Percentiles rank a stretch among this genome's conserved stretches.
Evolutionary conservation across 2,329 filamentous ascomycete species (phyloP).

Genomic region (Aspergillus sp.): DNA sequence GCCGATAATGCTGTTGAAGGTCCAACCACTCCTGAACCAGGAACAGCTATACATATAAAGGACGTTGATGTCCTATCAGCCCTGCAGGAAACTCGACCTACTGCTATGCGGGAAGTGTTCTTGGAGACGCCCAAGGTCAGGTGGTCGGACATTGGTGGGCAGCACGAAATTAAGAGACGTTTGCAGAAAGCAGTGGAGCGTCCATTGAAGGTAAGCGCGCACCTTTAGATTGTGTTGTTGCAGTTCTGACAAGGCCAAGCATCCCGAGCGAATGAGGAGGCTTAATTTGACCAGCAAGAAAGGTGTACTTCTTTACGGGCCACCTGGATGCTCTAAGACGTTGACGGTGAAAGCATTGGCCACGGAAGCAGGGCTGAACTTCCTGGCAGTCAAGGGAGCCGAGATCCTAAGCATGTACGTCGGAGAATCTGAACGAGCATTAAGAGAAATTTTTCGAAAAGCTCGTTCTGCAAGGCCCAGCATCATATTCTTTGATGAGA

Average conservation of each 20-base stretch:
- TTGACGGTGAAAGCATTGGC: slow-evolving; percentile 88
- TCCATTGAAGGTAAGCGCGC: slow-evolving; percentile 53
- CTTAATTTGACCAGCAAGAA: slow-evolving; percentile 66
- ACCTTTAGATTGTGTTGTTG: background rate
- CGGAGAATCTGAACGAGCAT: slow-evolving; percentile 83
- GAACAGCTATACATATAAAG: slow-evolving; percentile 32
- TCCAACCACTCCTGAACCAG: slow-evolving; percentile 16
- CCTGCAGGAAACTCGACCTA: slow-evolving; percentile 70
- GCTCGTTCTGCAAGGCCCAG: slow-evolving; percentile 83
- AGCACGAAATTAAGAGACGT: slow-evolving; percentile 72
- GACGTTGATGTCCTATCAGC: slow-evolving; percentile 51
- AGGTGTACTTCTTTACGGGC: slow-evolving; percentile 85
- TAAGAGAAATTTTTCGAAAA: slow-evolving; percentile 82
- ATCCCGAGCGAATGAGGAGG: slow-evolving; percentile 53
- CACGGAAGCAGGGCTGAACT: slow-evolving; percentile 87
- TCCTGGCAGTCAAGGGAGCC: slow-evolving; percentile 89
- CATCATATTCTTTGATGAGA: slow-evolving; percentile 97
- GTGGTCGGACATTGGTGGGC: slow-evolving; percentile 88
- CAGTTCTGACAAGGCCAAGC: slow-evolving; percentile 31
- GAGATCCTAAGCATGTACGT: slow-evolving; percentile 97
- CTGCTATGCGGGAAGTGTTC: slow-evolving; percentile 85
- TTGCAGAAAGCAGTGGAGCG: slow-evolving; percentile 61
- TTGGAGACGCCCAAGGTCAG: slow-evolving; percentile 81
- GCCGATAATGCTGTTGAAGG: background rate
- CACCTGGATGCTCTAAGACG: slow-evolving; percentile 93